Base-by-base conservation (phyloP, 208 protist species). In the Acanthamoeba culbertsoni region DNA sequence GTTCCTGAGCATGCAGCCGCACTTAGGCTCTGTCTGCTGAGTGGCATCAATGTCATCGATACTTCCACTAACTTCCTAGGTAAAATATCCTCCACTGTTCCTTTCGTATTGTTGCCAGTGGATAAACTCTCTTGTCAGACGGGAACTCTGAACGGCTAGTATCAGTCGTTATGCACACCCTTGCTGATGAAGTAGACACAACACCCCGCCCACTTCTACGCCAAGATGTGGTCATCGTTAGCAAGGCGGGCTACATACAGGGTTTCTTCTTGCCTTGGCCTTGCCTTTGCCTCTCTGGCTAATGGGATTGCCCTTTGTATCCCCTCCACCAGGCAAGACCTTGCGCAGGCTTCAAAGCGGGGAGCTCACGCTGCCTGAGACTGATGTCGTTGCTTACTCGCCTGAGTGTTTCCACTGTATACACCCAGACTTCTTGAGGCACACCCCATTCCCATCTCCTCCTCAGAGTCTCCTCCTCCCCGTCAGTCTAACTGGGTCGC, bases 41-140 rank as follows among this genome's bases (percentile, higher is more conserved):
- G 73, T 0, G 73, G 73, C n/a, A 20, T 84, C n/a, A 84, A 84
- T 28, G 73, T 84, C 43, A 84, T 84, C 73, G 73, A 84, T 10
- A 84, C 73, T 43, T 84, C 73, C 31, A 84, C 73, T 43, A 84
- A 84, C 73, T 84, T 84, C 73, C 73, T 84, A 1, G 73, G 73
- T 84, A 4, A 8, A 43, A 33, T 45, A 4, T 18, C 7, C 12
- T 37, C 2, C 33, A 2, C 28, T 37, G 28, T 75, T n/a, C 37
- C 63, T 12, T 75, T 26, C 7, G 18, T 45, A 3, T 14, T 75
- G 18, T 20, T 75, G 33, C 63, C 65, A 75, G 33, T 33, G 28
- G 68, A 2, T 68, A 7, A 68, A 23, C 55, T 62, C 23, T 68
- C 18, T 7, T 37, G 28, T 14, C 73, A 84, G 73, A 84, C 20